Conservation (phyloP, 306 rosid species). For the Hippophae gyantsensis region DNA sequence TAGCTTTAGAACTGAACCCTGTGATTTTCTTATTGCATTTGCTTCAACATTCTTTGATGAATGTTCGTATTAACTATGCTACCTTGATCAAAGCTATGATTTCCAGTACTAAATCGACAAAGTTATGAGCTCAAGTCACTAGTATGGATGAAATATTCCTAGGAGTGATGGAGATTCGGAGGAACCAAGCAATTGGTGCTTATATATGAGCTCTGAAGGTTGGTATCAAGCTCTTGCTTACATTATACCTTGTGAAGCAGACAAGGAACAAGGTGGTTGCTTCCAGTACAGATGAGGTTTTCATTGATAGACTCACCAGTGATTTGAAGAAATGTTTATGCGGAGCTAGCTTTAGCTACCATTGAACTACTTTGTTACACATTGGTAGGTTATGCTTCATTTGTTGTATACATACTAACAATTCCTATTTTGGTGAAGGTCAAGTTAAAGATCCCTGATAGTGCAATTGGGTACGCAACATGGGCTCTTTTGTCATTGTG, state of each 20-base stretch:
- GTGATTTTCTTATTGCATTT: constrained; percentile 33
- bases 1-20: constrained; percentile 41
- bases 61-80: constrained; percentile 67
- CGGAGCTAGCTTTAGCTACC: constrained; percentile 76
- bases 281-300: constrained; percentile 60
- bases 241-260: constrained; percentile 64
- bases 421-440: constrained; percentile 77
- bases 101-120: constrained; percentile 57
- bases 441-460: constrained; percentile 63
- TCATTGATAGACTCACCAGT: constrained; percentile 53
- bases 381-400: constrained; percentile 49
- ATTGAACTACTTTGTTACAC: constrained; percentile 67
- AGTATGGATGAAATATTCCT: constrained; percentile 52
- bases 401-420: constrained; percentile 62
- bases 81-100: constrained; percentile 54
- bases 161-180: constrained; percentile 57
- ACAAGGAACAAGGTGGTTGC: constrained; percentile 58
- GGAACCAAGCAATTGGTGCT: constrained; percentile 24
- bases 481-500: constrained; percentile 80
- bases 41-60: constrained; percentile 32
- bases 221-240: constrained; percentile 71
- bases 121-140: constrained; percentile 52
- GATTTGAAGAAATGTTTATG: constrained; percentile 67
- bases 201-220: constrained; percentile 58
- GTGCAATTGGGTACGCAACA: constrained; percentile 88